Conservation (phyloP, 306 rosid species). For the Trifolium repens region DNA sequence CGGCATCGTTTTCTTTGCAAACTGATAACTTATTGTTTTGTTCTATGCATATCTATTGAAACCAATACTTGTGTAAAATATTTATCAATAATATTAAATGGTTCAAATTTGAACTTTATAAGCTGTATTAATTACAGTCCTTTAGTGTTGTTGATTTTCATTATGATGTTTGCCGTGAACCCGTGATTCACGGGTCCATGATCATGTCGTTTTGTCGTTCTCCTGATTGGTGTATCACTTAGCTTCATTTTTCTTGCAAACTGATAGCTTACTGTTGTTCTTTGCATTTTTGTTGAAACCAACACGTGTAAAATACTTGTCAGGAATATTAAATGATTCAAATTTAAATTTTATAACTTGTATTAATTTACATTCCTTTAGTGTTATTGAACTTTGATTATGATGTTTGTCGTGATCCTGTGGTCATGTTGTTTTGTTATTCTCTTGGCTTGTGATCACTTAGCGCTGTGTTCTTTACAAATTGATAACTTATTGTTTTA, state of each 20-base stretch:
- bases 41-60: background rate
- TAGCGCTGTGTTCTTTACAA: no score
- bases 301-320: background rate
- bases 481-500: no score
- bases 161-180: background rate
- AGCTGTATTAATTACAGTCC: background rate
- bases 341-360: background rate
- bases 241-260: conserved; percentile 16
- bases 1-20: background rate
- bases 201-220: background rate
- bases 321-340: background rate
- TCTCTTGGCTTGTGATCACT: background rate
- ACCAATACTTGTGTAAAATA: background rate
- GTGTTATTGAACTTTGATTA: background rate
- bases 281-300: background rate
- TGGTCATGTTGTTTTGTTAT: background rate
- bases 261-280: background rate
- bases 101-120: background rate
- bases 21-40: background rate
- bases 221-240: no score
- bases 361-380: background rate
- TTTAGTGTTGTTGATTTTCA: background rate
- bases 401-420: background rate
- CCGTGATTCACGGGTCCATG: no score
- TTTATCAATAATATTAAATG: background rate